Conservation (phyloP, 116 monocot species). For the Zostera marina region DNA sequence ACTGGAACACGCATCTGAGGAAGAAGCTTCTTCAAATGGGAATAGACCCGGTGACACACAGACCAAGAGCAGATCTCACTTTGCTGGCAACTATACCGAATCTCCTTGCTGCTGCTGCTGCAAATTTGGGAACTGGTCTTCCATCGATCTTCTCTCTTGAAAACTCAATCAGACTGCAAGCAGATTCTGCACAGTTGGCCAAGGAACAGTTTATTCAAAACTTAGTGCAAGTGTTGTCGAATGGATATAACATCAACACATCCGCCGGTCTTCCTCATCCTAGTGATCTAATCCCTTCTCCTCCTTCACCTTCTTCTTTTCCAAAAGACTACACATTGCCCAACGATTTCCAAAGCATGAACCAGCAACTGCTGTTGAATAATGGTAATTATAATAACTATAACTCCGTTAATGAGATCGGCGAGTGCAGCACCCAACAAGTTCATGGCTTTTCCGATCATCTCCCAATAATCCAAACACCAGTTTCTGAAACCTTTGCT, state of each 20-base stretch:
- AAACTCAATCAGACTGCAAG: constrained; percentile 13
- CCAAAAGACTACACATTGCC: not conserved
- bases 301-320: not conserved
- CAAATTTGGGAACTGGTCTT: not conserved
- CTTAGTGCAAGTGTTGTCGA: constrained; percentile 10
- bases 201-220: constrained; percentile 18
- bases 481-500: not conserved
- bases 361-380: not conserved
- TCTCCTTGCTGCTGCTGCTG: constrained; percentile 6
- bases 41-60: constrained; percentile 37
- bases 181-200: constrained; percentile 23
- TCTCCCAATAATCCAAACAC: not conserved
- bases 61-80: constrained; percentile 18
- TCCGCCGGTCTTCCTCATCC: not conserved
- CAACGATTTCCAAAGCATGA: constrained; percentile 1
- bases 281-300: not conserved
- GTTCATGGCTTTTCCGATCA: not conserved
- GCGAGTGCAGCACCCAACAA: not conserved
- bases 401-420: no score
- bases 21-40: constrained; percentile 41
- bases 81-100: constrained; percentile 17
- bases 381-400: not conserved
- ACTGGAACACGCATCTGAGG: constrained; percentile 42
- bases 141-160: not conserved
- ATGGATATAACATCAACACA: not conserved